A percentile compares a stretch with the other conserved stretches of the same genome.
Evolutionary conservation across 1,139 yeast species (phyloP).

Genomic region (Kazachstania sp.): DNA sequence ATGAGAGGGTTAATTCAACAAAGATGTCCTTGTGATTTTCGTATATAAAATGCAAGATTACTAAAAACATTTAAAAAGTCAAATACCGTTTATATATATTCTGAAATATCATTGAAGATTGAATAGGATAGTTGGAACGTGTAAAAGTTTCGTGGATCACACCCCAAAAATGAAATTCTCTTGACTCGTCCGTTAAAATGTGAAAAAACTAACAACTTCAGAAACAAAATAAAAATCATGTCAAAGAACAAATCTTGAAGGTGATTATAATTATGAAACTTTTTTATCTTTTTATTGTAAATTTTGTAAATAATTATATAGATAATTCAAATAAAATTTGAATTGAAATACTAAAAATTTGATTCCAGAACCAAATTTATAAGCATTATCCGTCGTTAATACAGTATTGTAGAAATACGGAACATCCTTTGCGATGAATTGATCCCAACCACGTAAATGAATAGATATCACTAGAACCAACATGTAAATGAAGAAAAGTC

Average conservation of each 20-base stretch:
- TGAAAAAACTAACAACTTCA: no score
- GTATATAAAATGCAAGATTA: no score
- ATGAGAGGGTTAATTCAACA: not conserved
- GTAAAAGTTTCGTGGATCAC: no score
- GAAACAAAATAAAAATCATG: no score
- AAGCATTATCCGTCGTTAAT: slow-evolving; percentile 1
- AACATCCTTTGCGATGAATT: slow-evolving; percentile 4
- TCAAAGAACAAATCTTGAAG: no score
- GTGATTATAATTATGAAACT: no score
- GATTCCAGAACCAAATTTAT: not conserved
- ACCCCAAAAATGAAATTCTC: no score
- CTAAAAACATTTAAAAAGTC: no score
- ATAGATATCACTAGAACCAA: slow-evolving; percentile 3
- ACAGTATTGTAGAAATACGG: slow-evolving; percentile 5
- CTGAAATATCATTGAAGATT: no score
- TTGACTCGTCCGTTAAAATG: no score
- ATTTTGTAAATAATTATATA: not conserved
- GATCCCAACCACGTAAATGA: slow-evolving; percentile 10
- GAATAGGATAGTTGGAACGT: not conserved
- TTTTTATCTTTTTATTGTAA: not conserved
- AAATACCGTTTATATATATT: no score
- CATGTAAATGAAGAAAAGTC: slow-evolving; percentile 5
- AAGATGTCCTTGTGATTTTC: no score
- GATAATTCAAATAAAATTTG: slow-evolving; percentile 1
- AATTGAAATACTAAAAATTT: slow-evolving; percentile 1